These are phyloP conservation scores for Phytophthora litchii DNA, from an alignment of 352 stramenopile species.

Conservation along the genomic window DNA sequence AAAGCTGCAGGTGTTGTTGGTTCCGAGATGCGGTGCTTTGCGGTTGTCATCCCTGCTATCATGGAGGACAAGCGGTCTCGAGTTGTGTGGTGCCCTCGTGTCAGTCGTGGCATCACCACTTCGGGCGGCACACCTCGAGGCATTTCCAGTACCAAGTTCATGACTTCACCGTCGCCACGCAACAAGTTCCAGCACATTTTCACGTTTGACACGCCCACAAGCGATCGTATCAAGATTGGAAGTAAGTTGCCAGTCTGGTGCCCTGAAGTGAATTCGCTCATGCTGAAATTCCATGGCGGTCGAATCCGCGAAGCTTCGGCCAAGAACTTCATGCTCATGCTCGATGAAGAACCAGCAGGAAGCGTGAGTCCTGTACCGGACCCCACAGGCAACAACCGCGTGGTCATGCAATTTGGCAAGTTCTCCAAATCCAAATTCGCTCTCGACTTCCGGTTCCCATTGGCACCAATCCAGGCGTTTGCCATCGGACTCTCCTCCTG, in stretches of 20 bases:
- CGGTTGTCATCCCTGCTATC: constrained; percentile 78
- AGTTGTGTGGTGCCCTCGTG: constrained; percentile 83
- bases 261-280: constrained; percentile 85
- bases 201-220: constrained; percentile 72
- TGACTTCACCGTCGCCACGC: constrained; percentile 78
- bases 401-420: constrained; percentile 91
- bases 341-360: constrained; percentile 67
- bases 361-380: constrained; percentile 27
- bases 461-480: constrained; percentile 87
- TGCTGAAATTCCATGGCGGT: constrained; percentile 90
- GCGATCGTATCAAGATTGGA: constrained; percentile 78
- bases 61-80: constrained; percentile 82
- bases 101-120: constrained; percentile 68
- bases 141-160: constrained; percentile 48
- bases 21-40: constrained; percentile 86
- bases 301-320: constrained; percentile 86
- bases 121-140: constrained; percentile 68
- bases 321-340: constrained; percentile 92
- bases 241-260: constrained; percentile 90
- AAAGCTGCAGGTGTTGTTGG: constrained; percentile 76
- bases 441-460: constrained; percentile 86
- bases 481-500: constrained; percentile 86
- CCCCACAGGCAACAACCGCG: constrained; percentile 53
- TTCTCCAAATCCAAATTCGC: constrained; percentile 88
- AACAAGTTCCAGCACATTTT: constrained; percentile 74